These are phyloP conservation scores for Plectranthus barbatus DNA, from an alignment of 257 asterid genomes.

Conservation along the genomic window DNA sequence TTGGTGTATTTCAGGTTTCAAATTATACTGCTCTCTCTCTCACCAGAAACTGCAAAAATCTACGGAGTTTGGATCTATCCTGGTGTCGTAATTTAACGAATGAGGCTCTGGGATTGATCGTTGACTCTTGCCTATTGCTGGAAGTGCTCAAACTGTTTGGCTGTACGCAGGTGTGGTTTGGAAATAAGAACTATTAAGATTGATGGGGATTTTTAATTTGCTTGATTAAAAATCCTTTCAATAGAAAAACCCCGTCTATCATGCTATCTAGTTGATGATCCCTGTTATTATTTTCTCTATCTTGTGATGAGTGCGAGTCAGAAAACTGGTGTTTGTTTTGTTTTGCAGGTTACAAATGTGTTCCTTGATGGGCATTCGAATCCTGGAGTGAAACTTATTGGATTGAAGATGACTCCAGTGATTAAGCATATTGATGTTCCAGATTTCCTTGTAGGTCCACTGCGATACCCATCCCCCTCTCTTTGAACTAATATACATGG, in stretches of 20 bases:
- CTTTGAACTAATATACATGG: background rate
- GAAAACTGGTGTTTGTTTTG: background rate
- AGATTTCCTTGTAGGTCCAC: slow-evolving; percentile 42
- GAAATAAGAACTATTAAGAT: background rate
- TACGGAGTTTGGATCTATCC: slow-evolving; percentile 63
- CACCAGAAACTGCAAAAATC: slow-evolving; percentile 46
- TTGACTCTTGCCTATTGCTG: slow-evolving; percentile 61
- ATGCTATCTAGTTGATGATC: too few species aligned
- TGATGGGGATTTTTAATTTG: background rate
- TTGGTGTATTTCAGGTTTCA: slow-evolving; percentile 57
- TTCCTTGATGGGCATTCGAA: slow-evolving; percentile 83
- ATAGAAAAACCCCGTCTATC: too few species aligned
- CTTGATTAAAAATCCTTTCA: too few species aligned
- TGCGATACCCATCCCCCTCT: slow-evolving; percentile 34
- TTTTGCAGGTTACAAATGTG: slow-evolving; percentile 55
- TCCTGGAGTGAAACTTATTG: slow-evolving; percentile 52
- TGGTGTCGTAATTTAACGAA: slow-evolving; percentile 79
- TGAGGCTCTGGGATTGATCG: slow-evolving; percentile 88
- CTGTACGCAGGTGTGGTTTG: slow-evolving; percentile 64
- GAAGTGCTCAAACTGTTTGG: slow-evolving; percentile 77
- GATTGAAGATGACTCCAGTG: slow-evolving; percentile 53
- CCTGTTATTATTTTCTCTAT: too few species aligned
- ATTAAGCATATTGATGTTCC: slow-evolving; percentile 45
- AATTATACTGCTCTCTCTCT: slow-evolving; percentile 70
- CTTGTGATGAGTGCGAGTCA: too few species aligned